Evolutionary conservation across 2,329 filamentous ascomycete species (phyloP), one percentile per base, ranked within the genome.

Genomic region (Fusarium miscanthi): DNA sequence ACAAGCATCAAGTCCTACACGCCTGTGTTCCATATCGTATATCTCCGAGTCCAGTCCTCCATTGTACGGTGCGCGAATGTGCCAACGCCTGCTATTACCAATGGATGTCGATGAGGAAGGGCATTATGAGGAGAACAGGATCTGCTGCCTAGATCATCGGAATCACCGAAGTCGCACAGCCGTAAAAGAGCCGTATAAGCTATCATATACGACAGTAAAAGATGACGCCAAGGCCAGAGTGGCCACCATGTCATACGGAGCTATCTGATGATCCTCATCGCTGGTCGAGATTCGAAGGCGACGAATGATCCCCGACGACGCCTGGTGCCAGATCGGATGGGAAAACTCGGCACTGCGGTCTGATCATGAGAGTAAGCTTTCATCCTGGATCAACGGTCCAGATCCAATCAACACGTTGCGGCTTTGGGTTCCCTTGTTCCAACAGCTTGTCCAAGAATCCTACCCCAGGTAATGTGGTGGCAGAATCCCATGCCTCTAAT

Each of bases 261-360:
- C 21, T 56, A 54, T 57, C 45, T 63, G 43, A 40, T 30, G 19
- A 63, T 69, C 38, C 64, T 51, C 62, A 63, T 69, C 49, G 23
- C 23, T 31, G 41, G 33, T 27, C n/a, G 14, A 35, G 42, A 35
- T 33, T n/a, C 10, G 13, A 45, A 25, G 30, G 25, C 31, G 31
- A 30, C 30, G 17, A 42, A 31, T 30, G 19, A 40, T 60, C 14
- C 42, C 31, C 41, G 12, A 17, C 23, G 21, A 31, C 17, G 9
- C 23, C 35, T 56, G 38, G 23, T 35, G 21, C 23, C 14, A 51
- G 30, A 19, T 48, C 23, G 17, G 30, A 33, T 31, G 27, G 33
- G 13, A 43, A 45, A 17, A 25, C 16, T 30, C 14, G 8, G 27
- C n/a, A 33, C 48, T 40, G 30, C 27, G 25, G 33, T n/a, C 21